Evolutionary conservation across 2,329 filamentous ascomycete species (phyloP), one percentile per base, ranked within the genome.

Genomic region (Colletotrichum spinosum): DNA sequence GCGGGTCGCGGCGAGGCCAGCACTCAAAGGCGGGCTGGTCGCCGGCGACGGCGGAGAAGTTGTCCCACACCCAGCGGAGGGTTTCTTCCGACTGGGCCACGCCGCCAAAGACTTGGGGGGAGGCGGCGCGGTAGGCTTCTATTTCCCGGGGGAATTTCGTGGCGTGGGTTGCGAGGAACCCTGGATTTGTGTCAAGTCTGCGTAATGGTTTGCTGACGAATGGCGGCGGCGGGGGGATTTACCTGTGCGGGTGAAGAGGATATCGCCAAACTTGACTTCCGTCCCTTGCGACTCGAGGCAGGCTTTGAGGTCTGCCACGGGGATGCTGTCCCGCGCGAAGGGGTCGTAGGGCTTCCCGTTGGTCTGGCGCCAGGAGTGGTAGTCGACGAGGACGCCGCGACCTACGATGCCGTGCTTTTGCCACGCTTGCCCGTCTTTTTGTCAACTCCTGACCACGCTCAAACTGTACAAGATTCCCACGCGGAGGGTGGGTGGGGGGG

Each of bases 11-110:
- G 37, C 77, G 71, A 8, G 81, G 80, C 69, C 81, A 84, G 3
- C 82, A 82, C 69, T 88, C 86, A 67, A 86, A 84, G 6, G 73
- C 67, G 0, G 86, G 83, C 53, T 81, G 80, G 63, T 90, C 87
- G 2, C 86, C 84, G 0, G 82, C 87, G 0, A 88, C 81, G 2
- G 86, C 87, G 0, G 85, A 76, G 68, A 89, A 87, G 12, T 83
- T 79, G 58, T 88, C 82, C 85, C 86, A 89, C 15, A 88, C 75
- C 86, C 86, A 89, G 42, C 80, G 78, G 12, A 87, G 77, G 7
- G 81, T 82, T 6, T 78, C 79, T 13, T 81, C 76, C 2, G 79
- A 81, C 0, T 82, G 81, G 54, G 85, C 79, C 2, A 87, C 76
- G 1, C 85, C 86, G 59, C 61, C 46, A 48, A 68, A 68, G 42